Evolutionary conservation across 1,139 yeast species (phyloP).

Genomic region (Debaryomyces robertsiae): DNA sequence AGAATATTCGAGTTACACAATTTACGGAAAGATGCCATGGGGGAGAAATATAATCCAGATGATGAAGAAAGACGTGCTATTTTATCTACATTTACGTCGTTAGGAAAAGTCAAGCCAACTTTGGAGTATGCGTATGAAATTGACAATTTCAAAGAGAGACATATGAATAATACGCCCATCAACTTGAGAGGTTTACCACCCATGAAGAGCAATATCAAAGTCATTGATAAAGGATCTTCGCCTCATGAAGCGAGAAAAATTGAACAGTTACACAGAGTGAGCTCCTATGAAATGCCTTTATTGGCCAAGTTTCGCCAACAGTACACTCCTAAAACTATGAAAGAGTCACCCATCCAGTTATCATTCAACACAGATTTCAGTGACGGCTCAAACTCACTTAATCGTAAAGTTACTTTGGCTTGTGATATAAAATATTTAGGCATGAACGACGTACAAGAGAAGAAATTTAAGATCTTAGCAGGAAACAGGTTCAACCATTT

Average conservation of each 20-base stretch:
- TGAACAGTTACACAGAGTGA: slow-evolving; percentile 66
- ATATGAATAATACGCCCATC: slow-evolving; percentile 48
- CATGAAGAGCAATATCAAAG: slow-evolving; percentile 42
- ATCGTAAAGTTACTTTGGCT: slow-evolving; percentile 65
- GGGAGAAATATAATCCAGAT: slow-evolving; percentile 58
- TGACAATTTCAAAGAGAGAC: slow-evolving; percentile 48
- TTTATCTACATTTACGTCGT: slow-evolving; percentile 43
- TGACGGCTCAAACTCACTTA: slow-evolving; percentile 66
- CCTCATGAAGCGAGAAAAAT: slow-evolving; percentile 41
- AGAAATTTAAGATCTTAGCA: slow-evolving; percentile 77
- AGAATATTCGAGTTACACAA: slow-evolving; percentile 62
- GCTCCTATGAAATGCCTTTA: slow-evolving; percentile 91
- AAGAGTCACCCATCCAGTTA: slow-evolving; percentile 61
- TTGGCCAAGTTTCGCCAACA: slow-evolving; percentile 72
- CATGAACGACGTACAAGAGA: slow-evolving; percentile 55
- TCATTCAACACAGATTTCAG: slow-evolving; percentile 75
- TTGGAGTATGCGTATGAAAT: slow-evolving; percentile 48
- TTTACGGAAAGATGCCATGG: slow-evolving; percentile 57
- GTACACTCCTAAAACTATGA: slow-evolving; percentile 48
- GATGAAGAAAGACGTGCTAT: slow-evolving; percentile 51
- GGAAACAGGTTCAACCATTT: slow-evolving; percentile 74
- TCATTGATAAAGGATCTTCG: slow-evolving; percentile 38
- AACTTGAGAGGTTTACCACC: slow-evolving; percentile 44
- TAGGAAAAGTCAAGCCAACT: slow-evolving; percentile 35
- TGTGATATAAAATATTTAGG: slow-evolving; percentile 58